Evolutionary conservation across 441 rosid species (phyloP).

Genomic region (Theobroma grandiflorum): DNA sequence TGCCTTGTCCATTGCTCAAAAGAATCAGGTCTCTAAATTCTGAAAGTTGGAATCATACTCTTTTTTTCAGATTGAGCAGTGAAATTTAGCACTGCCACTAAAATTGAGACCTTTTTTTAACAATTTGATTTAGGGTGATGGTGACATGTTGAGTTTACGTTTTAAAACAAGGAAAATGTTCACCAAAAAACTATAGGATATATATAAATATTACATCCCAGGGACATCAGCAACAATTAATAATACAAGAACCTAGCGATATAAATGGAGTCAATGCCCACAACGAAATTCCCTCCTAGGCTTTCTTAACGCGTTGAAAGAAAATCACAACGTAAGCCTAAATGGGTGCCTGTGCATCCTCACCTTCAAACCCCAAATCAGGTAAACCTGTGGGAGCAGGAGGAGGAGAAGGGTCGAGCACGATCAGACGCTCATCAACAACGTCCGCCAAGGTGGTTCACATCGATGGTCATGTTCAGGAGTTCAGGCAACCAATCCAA

Average conservation of each 20-base stretch:
- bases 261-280: not conserved
- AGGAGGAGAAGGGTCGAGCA: constrained; percentile 10
- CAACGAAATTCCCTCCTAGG: not conserved
- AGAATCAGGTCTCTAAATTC: not conserved
- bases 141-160: not conserved
- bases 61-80: not conserved
- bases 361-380: constrained; percentile 22
- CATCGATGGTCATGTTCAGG: constrained; percentile 39
- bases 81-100: not conserved
- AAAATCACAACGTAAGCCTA: not conserved
- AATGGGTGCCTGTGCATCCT: constrained; percentile 38
- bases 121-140: not conserved
- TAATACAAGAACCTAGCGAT: not conserved
- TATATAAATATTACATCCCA: not conserved
- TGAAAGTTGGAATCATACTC: not conserved
- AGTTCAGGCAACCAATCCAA: constrained; percentile 39
- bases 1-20: not conserved
- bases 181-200: not conserved
- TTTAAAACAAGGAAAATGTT: not conserved
- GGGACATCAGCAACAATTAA: not conserved
- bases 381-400: not conserved
- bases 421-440: constrained; percentile 16
- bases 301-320: not conserved
- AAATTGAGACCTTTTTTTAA: not conserved
- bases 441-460: constrained; percentile 32